Percentiles rank a stretch among this genome's conserved stretches.
Conservation (phyloP, 2,329 filamentous ascomycete species). For the Nigrospora oryzae region DNA sequence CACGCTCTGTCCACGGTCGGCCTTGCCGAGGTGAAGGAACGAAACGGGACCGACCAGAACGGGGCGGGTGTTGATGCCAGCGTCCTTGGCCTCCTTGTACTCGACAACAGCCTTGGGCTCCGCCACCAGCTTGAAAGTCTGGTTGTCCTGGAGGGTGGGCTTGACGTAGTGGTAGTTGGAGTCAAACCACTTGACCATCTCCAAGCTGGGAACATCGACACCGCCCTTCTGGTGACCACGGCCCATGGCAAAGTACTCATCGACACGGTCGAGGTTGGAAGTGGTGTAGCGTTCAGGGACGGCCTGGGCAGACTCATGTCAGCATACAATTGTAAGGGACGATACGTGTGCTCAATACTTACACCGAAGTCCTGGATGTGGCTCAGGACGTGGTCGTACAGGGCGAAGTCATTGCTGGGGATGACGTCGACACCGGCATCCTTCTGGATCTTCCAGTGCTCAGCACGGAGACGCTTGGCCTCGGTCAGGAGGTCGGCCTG, state of each 20-base stretch:
- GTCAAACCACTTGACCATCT: constrained; percentile 99
- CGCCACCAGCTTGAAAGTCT: constrained; percentile 82
- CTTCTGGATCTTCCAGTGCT: constrained; percentile 99
- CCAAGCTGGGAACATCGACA: constrained; percentile 85
- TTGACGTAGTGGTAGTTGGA: constrained; percentile 99
- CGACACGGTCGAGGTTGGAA: constrained; percentile 77
- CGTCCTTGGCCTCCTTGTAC: constrained; percentile 97
- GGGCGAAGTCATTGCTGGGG: constrained; percentile 98
- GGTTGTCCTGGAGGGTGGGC: constrained; percentile 93
- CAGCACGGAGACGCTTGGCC: constrained; percentile 92
- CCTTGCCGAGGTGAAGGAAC: constrained; percentile 96
- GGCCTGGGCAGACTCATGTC: constrained; percentile 44
- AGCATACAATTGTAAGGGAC: constrained; percentile 5
- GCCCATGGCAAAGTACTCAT: constrained; percentile 99
- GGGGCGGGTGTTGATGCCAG: constrained; percentile 84
- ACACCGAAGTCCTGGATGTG: constrained; percentile 98
- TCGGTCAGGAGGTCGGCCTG: constrained; percentile 84
- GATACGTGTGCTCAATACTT: constrained; percentile 28
- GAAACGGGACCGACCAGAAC: constrained; percentile 94
- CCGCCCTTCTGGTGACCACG: constrained; percentile 94
- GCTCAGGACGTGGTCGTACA: constrained; percentile 95
- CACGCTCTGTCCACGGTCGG: constrained; percentile 88
- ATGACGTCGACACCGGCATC: constrained; percentile 95
- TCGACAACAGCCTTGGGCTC: constrained; percentile 91
- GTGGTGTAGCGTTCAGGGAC: constrained; percentile 90